Evolutionary conservation across 179 eudicot species (phyloP).

Genomic region (Beta corolliflora): DNA sequence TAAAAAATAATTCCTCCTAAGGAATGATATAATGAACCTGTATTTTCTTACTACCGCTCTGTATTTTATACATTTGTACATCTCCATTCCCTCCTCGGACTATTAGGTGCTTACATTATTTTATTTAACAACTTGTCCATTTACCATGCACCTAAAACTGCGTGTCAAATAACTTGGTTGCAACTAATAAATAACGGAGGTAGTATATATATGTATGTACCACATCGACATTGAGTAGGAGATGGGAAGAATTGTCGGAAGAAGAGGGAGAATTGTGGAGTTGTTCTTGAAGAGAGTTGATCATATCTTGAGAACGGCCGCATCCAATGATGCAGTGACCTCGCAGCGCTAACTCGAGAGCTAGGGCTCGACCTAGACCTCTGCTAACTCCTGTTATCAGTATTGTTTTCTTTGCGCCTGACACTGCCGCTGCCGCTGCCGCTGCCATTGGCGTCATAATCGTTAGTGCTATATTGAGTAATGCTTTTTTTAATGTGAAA

Average conservation of each 20-base stretch:
- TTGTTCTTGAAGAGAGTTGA: slow-evolving; percentile 51
- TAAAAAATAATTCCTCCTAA: too few relatives aligned
- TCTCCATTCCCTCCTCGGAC: too few relatives aligned
- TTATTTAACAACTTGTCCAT: too few relatives aligned
- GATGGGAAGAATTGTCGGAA: slow-evolving; percentile 35
- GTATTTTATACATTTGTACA: too few relatives aligned
- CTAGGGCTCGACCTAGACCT: slow-evolving; percentile 80
- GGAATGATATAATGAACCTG: too few relatives aligned
- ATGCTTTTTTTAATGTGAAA: too few relatives aligned
- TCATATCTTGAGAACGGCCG: slow-evolving; percentile 72
- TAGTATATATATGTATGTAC: slow-evolving; percentile 25
- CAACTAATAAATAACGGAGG: too few relatives aligned
- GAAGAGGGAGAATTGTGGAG: slow-evolving; percentile 30
- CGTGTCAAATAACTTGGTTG: too few relatives aligned
- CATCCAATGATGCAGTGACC: slow-evolving; percentile 85
- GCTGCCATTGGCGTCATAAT: slow-evolving; percentile 24
- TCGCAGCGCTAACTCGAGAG: slow-evolving; percentile 68
- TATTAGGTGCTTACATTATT: too few relatives aligned
- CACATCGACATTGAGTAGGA: slow-evolving; percentile 71
- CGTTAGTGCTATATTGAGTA: too few relatives aligned
- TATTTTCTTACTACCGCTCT: too few relatives aligned
- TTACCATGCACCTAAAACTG: too few relatives aligned
- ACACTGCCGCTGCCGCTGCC: slow-evolving; percentile 23
- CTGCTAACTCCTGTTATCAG: slow-evolving; percentile 80
- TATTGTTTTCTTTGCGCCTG: slow-evolving; percentile 55